Base-by-base conservation (phyloP, 2,329 filamentous ascomycete species). In the Lecanicillium sp. region DNA sequence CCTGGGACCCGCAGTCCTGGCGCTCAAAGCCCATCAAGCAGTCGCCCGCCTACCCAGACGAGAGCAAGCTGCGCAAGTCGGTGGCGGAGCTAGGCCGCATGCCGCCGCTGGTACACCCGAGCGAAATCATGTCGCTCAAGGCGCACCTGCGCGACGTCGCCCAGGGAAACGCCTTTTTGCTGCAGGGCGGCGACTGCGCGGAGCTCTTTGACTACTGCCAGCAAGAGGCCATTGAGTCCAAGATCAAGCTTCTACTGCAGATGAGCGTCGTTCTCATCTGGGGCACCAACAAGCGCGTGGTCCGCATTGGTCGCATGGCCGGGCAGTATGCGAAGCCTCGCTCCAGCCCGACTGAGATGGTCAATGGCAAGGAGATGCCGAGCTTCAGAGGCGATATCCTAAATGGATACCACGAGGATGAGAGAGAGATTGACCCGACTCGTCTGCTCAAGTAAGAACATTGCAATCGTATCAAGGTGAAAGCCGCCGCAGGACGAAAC, bases 201-300 rank as follows among this genome's bases (percentile, higher is more conserved):
- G 92, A 98, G 67, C 75, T 97, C 9, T 98, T 98, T 55, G 87
- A 92, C 61, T 98, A 98, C 69, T 98, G 92, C 63, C 81, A 85
- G 52, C 83, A 88, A 58, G 75, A 77, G 12, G 84, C 85, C 48
- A 96, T 98, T 50, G 88, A 97, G 64, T 84, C 87, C 46, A 98
- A 97, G 71, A 87, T 97, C 62, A 97, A 97, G 66, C 77, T 98
- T 18, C 74, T 98, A 20, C 69, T 98, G 43, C 92, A 98, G 66
- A 97, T 98, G 90, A 94, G 87, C 48, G 68, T 98, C 50, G 87
- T 98, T 1, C 72, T 98, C 44, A 89, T 97, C 59, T 96, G 89
- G 83, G 92, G 87, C 49, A 73, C 72, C 43, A 71, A 74, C 63
- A 80, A 79, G 64, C 85, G 86, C 5, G 88, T 98, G 4, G 87